Conservation (phyloP, 106 monocot genomes). For the Dendrobium huoshanense region DNA sequence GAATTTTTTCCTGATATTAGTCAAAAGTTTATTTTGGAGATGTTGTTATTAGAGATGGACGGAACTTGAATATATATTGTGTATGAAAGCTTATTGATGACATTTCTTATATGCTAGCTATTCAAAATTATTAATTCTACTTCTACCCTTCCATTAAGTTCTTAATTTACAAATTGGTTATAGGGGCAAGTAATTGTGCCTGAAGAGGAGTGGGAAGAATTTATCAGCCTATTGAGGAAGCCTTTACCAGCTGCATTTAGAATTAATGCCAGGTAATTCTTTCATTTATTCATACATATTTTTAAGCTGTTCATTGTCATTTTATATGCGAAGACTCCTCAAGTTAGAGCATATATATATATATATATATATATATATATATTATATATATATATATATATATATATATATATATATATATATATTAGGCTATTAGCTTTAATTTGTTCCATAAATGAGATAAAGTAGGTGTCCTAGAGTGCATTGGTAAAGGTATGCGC, state of each 20-base stretch:
- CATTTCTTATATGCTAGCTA: not conserved
- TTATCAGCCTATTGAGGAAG: conserved; percentile 55
- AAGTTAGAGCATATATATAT: too few species aligned
- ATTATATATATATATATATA: too few species aligned
- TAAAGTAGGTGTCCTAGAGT: too few species aligned
- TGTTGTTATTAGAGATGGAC: not conserved
- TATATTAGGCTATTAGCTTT: too few species aligned
- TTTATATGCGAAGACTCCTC: not conserved
- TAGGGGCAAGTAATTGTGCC: conserved; percentile 82
- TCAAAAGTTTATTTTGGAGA: not conserved
- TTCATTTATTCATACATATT: not conserved
- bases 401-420: too few species aligned
- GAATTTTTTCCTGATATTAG: not conserved
- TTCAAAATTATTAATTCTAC: not conserved
- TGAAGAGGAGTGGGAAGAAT: conserved; percentile 86
- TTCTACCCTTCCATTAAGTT: not conserved
- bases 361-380: too few species aligned
- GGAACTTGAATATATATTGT: not conserved
- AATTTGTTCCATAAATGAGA: too few species aligned
- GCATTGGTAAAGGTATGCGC: too few species aligned
- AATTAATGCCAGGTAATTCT: conserved; percentile 75
- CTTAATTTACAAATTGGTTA: conserved; percentile 3
- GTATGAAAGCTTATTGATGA: not conserved
- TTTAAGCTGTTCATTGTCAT: not conserved
- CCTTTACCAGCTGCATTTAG: conserved; percentile 97